Percentiles rank a stretch among this genome's conserved stretches.
These are phyloP conservation scores for Thelonectria blattea DNA, from an alignment of 2,329 filamentous ascomycete genomes.

Conservation along the genomic window DNA sequence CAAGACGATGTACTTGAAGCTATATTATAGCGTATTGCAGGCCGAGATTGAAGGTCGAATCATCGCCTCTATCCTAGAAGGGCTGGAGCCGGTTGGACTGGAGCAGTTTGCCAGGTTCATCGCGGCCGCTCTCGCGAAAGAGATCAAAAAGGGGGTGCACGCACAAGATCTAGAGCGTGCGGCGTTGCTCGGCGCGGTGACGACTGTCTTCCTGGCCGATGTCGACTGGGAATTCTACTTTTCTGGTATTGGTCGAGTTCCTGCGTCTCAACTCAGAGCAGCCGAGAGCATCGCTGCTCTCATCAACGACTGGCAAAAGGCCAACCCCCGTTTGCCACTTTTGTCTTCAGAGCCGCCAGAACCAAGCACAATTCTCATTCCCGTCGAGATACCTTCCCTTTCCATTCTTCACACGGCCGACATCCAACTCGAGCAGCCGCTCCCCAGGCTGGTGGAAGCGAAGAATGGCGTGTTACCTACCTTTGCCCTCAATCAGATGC, in stretches of 20 bases:
- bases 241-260: conserved; percentile 53
- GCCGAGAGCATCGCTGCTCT: conserved; percentile 34
- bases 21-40: conserved; percentile 78
- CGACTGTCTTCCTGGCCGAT: conserved; percentile 54
- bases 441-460: conserved; percentile 39
- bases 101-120: conserved; percentile 55
- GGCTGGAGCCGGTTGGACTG: conserved; percentile 49
- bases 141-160: conserved; percentile 52
- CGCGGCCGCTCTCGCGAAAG: conserved; percentile 50
- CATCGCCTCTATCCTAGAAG: conserved; percentile 48
- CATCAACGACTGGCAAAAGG: conserved; percentile 44
- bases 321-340: conserved; percentile 38
- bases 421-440: conserved; percentile 58
- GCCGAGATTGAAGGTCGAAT: conserved; percentile 70
- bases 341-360: conserved; percentile 39
- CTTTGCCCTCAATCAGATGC: conserved; percentile 67
- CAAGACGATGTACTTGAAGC: conserved; percentile 67
- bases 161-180: conserved; percentile 62
- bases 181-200: conserved; percentile 58
- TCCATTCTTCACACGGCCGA: conserved; percentile 83
- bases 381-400: conserved; percentile 86
- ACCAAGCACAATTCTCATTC: conserved; percentile 76
- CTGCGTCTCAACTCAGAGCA: conserved; percentile 44
- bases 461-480: conserved; percentile 48
- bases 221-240: conserved; percentile 58